Conservation (phyloP, 2,329 filamentous ascomycete genomes). For the Colletotrichum lentis region DNA sequence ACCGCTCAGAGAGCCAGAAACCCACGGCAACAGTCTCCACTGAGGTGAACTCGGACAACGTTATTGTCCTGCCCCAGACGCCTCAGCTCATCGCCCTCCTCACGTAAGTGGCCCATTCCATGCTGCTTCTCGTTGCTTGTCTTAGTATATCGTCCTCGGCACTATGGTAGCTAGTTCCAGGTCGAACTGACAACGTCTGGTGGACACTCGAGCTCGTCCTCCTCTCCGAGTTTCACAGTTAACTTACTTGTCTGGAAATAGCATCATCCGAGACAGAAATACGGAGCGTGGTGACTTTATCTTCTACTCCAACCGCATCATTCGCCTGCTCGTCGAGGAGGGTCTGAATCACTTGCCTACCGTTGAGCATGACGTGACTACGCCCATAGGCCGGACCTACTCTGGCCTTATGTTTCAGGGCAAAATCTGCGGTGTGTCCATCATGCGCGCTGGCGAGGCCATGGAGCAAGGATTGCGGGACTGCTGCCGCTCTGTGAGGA, state of each 20-base stretch:
- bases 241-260: conserved; percentile 50
- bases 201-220: neutral
- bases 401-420: conserved; percentile 94
- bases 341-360: conserved; percentile 96
- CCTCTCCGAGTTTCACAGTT: conserved; percentile 8
- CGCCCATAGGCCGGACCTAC: conserved; percentile 88
- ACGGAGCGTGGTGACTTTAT: conserved; percentile 96
- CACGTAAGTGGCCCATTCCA: conserved; percentile 73
- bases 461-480: conserved; percentile 98
- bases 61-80: conserved; percentile 89
- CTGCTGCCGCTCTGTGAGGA: conserved; percentile 96
- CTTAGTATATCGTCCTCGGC: conserved; percentile 28
- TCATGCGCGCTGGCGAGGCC: conserved; percentile 96
- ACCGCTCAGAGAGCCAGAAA: conserved; percentile 78
- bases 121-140: neutral
- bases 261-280: conserved; percentile 92
- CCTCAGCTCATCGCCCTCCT: conserved; percentile 96
- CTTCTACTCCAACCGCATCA: conserved; percentile 98
- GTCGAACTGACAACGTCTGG: neutral
- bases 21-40: conserved; percentile 90
- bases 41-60: conserved; percentile 81
- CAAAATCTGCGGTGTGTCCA: conserved; percentile 97
- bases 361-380: conserved; percentile 86
- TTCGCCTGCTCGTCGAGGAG: conserved; percentile 94
- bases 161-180: conserved; percentile 18